Conservation (phyloP, 148 eudicot genomes). For the Chenopodium suecicum region DNA sequence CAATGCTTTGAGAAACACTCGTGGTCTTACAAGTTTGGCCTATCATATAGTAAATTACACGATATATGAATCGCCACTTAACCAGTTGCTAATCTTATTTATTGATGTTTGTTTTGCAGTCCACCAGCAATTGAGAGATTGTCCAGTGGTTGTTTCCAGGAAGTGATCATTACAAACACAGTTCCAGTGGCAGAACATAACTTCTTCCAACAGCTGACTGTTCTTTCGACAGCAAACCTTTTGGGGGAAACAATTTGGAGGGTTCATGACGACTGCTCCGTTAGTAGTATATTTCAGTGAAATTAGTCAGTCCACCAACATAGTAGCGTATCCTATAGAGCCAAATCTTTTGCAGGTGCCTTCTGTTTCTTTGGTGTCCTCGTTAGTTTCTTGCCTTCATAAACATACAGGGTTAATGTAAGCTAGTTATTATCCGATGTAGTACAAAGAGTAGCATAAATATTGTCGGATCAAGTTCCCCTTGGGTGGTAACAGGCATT, state of each 20-base stretch:
- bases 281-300: conserved; percentile 45
- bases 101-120: conserved; percentile 34
- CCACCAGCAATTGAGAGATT: conserved; percentile 91
- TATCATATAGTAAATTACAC: neutral
- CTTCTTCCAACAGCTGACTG: conserved; percentile 82
- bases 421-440: neutral
- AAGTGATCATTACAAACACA: conserved; percentile 89
- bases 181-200: conserved; percentile 77
- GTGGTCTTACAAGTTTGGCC: neutral
- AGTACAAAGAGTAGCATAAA: neutral
- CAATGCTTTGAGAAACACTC: neutral
- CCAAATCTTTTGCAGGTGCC: neutral
- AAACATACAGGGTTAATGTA: conserved; percentile 10
- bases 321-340: neutral
- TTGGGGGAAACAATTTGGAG: conserved; percentile 92
- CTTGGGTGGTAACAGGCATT: neutral
- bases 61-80: neutral
- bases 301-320: neutral
- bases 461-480: neutral
- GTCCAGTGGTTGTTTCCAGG: conserved; percentile 84
- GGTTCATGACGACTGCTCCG: conserved; percentile 82
- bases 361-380: neutral
- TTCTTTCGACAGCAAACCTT: conserved; percentile 84
- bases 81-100: neutral
- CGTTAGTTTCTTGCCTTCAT: neutral